Evolutionary conservation across 768 basidiomycete species (phyloP).

Genomic region (Floccularia luteovirens): DNA sequence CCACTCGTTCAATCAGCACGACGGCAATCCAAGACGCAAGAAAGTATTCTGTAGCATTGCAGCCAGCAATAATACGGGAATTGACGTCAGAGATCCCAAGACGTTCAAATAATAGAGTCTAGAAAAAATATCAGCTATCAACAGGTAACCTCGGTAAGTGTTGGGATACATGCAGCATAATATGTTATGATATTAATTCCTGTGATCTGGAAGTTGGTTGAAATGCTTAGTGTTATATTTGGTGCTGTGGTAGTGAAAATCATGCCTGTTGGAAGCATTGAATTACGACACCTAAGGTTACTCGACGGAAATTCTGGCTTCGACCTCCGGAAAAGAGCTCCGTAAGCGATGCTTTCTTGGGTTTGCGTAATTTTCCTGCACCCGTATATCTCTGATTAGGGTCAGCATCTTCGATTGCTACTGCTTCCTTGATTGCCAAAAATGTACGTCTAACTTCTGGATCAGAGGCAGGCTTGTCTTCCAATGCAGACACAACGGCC

Average conservation of each 20-base stretch:
- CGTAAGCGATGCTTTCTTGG: constrained; percentile 27
- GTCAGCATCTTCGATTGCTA: constrained; percentile 30
- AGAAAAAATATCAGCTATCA: constrained; percentile 9
- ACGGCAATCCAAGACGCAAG: constrained; percentile 68
- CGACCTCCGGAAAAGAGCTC: constrained; percentile 51
- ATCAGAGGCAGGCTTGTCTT: constrained; percentile 41
- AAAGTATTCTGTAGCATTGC: constrained; percentile 67
- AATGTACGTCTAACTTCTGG: constrained; percentile 40
- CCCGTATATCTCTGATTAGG: constrained; percentile 3
- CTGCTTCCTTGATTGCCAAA: constrained; percentile 45
- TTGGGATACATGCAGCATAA: constrained; percentile 23
- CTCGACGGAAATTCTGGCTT: constrained; percentile 54
- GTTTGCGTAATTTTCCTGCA: constrained; percentile 5
- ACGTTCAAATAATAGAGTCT: constrained; percentile 49
- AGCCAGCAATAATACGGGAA: constrained; percentile 55
- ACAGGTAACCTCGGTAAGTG: background rate
- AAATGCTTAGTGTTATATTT: background rate
- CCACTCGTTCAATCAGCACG: constrained; percentile 63
- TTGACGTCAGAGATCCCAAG: constrained; percentile 52
- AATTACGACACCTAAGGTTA: constrained; percentile 43
- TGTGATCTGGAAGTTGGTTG: constrained; percentile 29
- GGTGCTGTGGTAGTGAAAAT: background rate
- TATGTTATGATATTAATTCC: constrained; percentile 65
- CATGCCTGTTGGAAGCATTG: constrained; percentile 58
- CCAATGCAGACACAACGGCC: constrained; percentile 56